Base-by-base conservation (phyloP, 1,284 basidiomycete genomes). In the Rhodotorula sp. region DNA sequence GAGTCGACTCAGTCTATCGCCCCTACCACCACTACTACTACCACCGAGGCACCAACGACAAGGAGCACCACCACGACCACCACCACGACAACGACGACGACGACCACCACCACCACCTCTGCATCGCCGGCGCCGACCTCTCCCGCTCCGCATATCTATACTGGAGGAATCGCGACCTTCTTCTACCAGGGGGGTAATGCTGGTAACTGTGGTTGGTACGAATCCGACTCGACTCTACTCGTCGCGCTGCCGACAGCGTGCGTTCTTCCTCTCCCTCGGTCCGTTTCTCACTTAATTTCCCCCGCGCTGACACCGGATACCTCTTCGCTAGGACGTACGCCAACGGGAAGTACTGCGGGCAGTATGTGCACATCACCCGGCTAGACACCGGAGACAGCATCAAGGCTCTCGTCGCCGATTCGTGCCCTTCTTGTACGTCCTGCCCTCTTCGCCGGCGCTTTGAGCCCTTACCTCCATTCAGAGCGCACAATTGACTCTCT, bases 121-220 rank as follows among this genome's bases (percentile, higher is more conserved):
- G 48, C 46, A 14, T 37, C 46, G 10, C 22, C 55, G 6, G 55
- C 55, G 33, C 55, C 30, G 55, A 33, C 55, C 8, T 37, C 30
- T 20, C 33, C 55, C 6, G 33, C 67, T 12, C 44, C 58, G 18
- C 54, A 64, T n/a, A 30, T n/a, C 55, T 72, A 68, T 59, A 18
- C 60, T 20, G 71, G 68, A 42, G 56, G 45, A 29, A 67, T 70
- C 60, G 46, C 71, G 3, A 53, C 60, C 14, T n/a, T 22, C 33
- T 30, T 33, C 49, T 30, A 10, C 8, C 49, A 68, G 30, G 89
- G 87, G 77, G 87, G 86, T 24, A 80, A 85, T 78, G 22, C 60
- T 22, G 62, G 62, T 3, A 64, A 63, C 29, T 64, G 54, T 29
- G 53, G 53, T n/a, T 30, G 37, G 45, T n/a, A 45, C 37, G 48